Percentiles rank a stretch among this genome's conserved stretches.
Conservation (phyloP, 129 eudicot species). For the Flaveria trinervia region DNA sequence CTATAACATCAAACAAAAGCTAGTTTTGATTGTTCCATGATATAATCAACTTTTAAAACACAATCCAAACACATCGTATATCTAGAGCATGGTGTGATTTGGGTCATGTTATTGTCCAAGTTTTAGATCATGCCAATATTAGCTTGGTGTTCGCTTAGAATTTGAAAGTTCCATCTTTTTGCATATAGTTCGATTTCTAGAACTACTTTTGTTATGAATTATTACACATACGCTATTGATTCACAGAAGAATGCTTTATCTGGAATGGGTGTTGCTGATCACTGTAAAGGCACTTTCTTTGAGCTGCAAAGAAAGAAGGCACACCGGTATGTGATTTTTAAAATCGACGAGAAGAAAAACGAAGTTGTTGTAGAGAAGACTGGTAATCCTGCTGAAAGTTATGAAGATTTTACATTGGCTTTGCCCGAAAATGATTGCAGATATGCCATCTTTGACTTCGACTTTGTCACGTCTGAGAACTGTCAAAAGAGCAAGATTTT, state of each 20-base stretch:
- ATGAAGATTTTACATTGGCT: slow-evolving; percentile 65
- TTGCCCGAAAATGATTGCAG: slow-evolving; percentile 81
- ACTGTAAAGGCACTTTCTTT: slow-evolving; percentile 54
- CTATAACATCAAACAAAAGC: not conserved
- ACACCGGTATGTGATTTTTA: slow-evolving; percentile 70
- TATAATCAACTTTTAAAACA: not conserved
- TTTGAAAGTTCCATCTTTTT: not conserved
- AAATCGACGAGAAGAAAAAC: slow-evolving; percentile 83
- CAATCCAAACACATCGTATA: not conserved
- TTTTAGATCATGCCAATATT: not conserved
- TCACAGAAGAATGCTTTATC: slow-evolving; percentile 64
- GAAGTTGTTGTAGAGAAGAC: slow-evolving; percentile 84
- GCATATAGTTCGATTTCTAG: not conserved
- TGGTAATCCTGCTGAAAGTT: slow-evolving; percentile 76
- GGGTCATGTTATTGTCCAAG: not conserved
- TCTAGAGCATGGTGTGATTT: not conserved
- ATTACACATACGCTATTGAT: not conserved
- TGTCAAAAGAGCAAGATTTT: slow-evolving; percentile 94
- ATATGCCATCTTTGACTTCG: slow-evolving; percentile 77
- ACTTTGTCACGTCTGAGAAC: slow-evolving; percentile 76
- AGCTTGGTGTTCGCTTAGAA: not conserved
- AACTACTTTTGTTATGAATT: not conserved
- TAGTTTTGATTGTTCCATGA: not conserved
- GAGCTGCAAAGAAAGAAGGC: slow-evolving; percentile 78
- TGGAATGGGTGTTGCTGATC: slow-evolving; percentile 72